Base-by-base conservation (phyloP, 2,329 filamentous ascomycete genomes). In the Colletotrichum simmondsii region DNA sequence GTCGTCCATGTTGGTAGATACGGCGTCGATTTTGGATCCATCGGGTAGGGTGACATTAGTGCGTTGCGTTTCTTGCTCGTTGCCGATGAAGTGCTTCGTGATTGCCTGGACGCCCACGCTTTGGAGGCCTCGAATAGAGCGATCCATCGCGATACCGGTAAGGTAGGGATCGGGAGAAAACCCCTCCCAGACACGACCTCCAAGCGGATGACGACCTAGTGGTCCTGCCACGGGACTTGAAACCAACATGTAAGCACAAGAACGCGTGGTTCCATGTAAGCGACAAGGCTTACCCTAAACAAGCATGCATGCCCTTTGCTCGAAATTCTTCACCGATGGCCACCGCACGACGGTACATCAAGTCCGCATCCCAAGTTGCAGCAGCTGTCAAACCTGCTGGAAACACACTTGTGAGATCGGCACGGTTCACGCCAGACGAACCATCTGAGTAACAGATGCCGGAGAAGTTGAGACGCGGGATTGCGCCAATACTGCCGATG, bases 151-250 rank as follows among this genome's bases (percentile, higher is more conserved):
- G 74, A 92, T 85, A 19, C 91, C 92, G 14, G 90, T 74, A 0
- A 96, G 86, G 61, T 96, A 94, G 0, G 94, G 94, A 78, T 97
- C 94, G 0, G 92, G 86, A 0, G 93, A 92, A 78, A 96, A 97
- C 0, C 93, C 94, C 80, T 97, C 94, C 94, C 94, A 97, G 79
- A 94, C 95, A 52, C 94, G 87, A 0, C 94, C 94, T 46, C 91
- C 94, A 59, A 89, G 86, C 1, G 94, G 91, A 77, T 92, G 89
- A 76, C 94, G 91, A 8, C 94, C 94, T 2, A 97, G 80, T 0
- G 94, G 91, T 0, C 94, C 94, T 81, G 93, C 92, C 0, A 92
- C 90, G 7, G 94, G 94, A 11, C 80, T 72, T 16, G 8, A 32
- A 11, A 11, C 10, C 37, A 7, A 54, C 8, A 14, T 46, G n/a